Evolutionary conservation across 2,329 filamentous ascomycete genomes (phyloP).

Genomic region (Aspergillus puulaauensis): DNA sequence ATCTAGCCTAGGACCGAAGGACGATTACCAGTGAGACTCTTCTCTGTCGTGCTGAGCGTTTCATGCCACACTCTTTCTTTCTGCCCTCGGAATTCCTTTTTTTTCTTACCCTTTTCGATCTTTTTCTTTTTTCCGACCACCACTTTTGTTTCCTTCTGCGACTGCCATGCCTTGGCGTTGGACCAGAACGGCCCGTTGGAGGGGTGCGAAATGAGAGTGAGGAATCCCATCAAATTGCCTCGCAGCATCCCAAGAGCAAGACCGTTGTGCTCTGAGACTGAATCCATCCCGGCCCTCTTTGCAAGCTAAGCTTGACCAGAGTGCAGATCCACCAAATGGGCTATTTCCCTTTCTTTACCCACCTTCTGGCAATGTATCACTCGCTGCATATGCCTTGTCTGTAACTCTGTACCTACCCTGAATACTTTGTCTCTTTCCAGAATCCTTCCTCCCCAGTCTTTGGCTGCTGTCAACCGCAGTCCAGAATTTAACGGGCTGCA

Average conservation of each 20-base stretch:
- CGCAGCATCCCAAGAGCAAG: slow-evolving; percentile 10
- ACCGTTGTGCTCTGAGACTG: slow-evolving; percentile 12
- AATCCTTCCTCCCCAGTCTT: slow-evolving; percentile 16
- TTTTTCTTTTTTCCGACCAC: slow-evolving; percentile 4
- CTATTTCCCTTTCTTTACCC: slow-evolving; percentile 18
- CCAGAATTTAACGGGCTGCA: slow-evolving; percentile 17
- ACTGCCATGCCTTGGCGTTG: slow-evolving; percentile 21
- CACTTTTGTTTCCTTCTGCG: slow-evolving; percentile 11
- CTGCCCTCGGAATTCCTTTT: slow-evolving; percentile 3
- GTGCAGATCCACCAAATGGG: slow-evolving; percentile 26
- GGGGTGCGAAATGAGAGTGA: slow-evolving; percentile 16
- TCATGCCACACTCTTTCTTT: slow-evolving; percentile 12
- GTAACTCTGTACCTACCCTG: slow-evolving; percentile 15
- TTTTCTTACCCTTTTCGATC: slow-evolving; percentile 8
- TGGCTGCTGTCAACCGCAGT: slow-evolving; percentile 7
- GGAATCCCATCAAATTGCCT: slow-evolving; percentile 11
- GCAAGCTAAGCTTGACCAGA: slow-evolving; percentile 26
- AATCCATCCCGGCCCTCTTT: slow-evolving; percentile 14
- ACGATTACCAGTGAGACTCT: slow-evolving; percentile 14
- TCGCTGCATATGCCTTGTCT: neutral
- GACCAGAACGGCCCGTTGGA: slow-evolving; percentile 19
- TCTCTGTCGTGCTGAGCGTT: slow-evolving; percentile 20
- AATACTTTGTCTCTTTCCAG: slow-evolving; percentile 19
- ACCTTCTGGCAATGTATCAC: slow-evolving; percentile 19
- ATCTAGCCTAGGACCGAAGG: slow-evolving; percentile 9